Base-by-base conservation (phyloP, 2,329 filamentous ascomycete species). In the Cryphonectria japonica region DNA sequence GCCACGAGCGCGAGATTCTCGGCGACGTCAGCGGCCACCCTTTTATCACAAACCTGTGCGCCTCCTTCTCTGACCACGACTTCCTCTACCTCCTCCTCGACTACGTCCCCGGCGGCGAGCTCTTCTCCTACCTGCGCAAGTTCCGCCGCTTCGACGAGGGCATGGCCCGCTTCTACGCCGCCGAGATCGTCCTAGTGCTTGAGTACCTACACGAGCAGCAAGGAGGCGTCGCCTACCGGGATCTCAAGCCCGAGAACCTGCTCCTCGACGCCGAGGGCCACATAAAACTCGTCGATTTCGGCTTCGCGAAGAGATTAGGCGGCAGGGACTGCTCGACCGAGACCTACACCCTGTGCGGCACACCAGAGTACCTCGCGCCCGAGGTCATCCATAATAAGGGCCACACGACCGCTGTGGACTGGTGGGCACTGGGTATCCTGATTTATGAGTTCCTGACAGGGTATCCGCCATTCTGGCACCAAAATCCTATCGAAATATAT, bases 401-500 rank as follows among this genome's bases (percentile, higher is more conserved):
- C 16, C 89, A 92, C 77, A 91, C 88, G 2, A 90, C 88, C 2
- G 92, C 93, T 19, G 93, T 95, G 50, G 93, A 95, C 83, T 95
- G 93, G 93, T 95, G 93, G 93, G 93, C 93, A 0, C 85, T 96
- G 75, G 93, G 93, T 37, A 94, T 95, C 75, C 81, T 96, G 70
- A 90, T 95, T 71, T 95, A 94, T 80, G 93, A 96, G 78, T 95
- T 95, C 78, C 83, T 95, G 65, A 94, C 93, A 13, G 93, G 93
- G 39, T 94, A 95, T 77, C 93, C 93, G 19, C 93, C 93, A 0
- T 96, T 95, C 78, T 96, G 93, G 92, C 91, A 95, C 78, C 90
- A 93, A 74, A 95, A 94, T 75, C 93, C 93, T 1, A 93, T 95
- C 75, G 93, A 95, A 79, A 95, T 95, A 71, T 95, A 95, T 82